phyloP scores from a whole-genome alignment of 164 flowering plant species.

The Magnolia officinalis region DNA sequence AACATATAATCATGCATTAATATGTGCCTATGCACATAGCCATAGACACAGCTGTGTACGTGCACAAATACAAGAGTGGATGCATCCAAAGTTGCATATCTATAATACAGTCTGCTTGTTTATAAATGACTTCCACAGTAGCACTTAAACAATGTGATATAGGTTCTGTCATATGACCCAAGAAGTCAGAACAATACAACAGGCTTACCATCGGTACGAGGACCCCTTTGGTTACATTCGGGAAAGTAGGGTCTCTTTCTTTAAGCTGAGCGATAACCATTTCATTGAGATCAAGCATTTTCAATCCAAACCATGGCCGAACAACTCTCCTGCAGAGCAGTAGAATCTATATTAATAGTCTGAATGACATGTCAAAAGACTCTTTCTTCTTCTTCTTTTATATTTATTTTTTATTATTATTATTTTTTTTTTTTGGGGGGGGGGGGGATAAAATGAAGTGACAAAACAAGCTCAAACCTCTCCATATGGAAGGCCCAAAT shows the following conservation, averaged over 20 bases:
- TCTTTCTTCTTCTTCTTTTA: too few relatives aligned
- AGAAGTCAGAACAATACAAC: background rate
- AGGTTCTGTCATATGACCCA: background rate
- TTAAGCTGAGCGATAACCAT: slow-evolving; percentile 80
- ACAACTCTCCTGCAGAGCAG: slow-evolving; percentile 75
- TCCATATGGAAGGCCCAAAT: too few relatives aligned
- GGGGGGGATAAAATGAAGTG: too few relatives aligned
- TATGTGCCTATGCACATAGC: background rate
- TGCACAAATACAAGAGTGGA: background rate
- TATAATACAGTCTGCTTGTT: too few relatives aligned
- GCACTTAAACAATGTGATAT: background rate
- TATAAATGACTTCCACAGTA: too few relatives aligned
- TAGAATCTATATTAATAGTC: slow-evolving; percentile 1
- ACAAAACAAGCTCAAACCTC: too few relatives aligned
- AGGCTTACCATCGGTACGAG: slow-evolving; percentile 80
- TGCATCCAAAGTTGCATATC: too few relatives aligned
- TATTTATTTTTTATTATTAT: too few relatives aligned
- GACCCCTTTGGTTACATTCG: slow-evolving; percentile 65
- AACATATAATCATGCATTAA: background rate
- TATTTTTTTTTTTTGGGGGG: too few relatives aligned
- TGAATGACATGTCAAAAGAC: too few relatives aligned
- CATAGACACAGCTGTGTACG: background rate
- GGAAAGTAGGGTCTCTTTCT: slow-evolving; percentile 70
- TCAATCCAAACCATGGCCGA: slow-evolving; percentile 94
- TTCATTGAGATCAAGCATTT: slow-evolving; percentile 86